phyloP scores from a whole-genome alignment of 257 asterid species.

The Haberlea rhodopensis region DNA sequence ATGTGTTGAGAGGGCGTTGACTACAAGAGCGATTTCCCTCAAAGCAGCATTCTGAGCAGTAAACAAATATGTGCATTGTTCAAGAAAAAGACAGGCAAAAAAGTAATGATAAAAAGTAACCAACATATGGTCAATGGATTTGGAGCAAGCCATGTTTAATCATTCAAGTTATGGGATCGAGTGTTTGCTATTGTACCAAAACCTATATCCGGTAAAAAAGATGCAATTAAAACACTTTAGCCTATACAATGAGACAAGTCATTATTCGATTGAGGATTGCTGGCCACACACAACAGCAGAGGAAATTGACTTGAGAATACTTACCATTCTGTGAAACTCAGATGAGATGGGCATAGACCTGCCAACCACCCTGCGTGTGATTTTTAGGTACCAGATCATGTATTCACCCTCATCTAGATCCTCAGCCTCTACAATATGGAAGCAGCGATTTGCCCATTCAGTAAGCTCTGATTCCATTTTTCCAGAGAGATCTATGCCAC shows the following conservation, averaged over 20 bases:
- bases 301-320: slow-evolving; percentile 17
- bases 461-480: slow-evolving; percentile 87
- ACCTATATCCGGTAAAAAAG: neutral
- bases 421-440: slow-evolving; percentile 79
- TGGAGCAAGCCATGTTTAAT: neutral
- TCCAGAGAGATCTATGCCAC: slow-evolving; percentile 76
- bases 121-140: neutral
- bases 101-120: neutral
- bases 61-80: slow-evolving; percentile 23
- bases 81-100: too few relatives aligned
- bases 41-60: slow-evolving; percentile 60
- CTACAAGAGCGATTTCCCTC: slow-evolving; percentile 75
- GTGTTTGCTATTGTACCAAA: neutral
- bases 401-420: slow-evolving; percentile 79
- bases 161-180: neutral
- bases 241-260: neutral
- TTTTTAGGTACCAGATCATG: slow-evolving; percentile 71
- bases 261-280: too few relatives aligned
- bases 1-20: slow-evolving; percentile 68
- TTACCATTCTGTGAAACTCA: slow-evolving; percentile 89
- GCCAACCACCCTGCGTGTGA: slow-evolving; percentile 81
- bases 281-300: neutral
- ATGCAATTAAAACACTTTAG: neutral
- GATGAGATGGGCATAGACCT: slow-evolving; percentile 87
- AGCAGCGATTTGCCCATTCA: slow-evolving; percentile 78